Percentiles rank a stretch among this genome's conserved stretches.
Conservation (phyloP, 352 stramenopile species). For the Globisporangium cylindrosporum region DNA sequence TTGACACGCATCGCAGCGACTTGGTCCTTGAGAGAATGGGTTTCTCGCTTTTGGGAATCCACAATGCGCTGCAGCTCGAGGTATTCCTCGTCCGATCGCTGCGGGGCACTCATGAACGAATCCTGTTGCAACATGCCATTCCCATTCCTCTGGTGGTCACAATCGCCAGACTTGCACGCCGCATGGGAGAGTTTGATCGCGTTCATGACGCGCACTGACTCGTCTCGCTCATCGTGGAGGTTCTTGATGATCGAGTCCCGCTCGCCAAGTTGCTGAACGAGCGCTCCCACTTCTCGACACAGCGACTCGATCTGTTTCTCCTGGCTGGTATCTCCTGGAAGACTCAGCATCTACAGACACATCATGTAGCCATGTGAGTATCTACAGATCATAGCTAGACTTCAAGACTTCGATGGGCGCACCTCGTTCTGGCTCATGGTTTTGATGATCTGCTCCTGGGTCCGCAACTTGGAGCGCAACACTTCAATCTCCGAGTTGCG, state of each 20-base stretch:
- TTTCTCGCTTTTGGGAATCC: conserved; percentile 3
- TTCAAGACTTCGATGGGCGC: not conserved
- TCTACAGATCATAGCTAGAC: not conserved
- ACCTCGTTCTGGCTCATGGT: conserved; percentile 48
- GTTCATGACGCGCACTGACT: conserved; percentile 37
- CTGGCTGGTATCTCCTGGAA: conserved; percentile 35
- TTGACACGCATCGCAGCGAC: conserved; percentile 1
- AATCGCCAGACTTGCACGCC: conserved; percentile 8
- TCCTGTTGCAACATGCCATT: not conserved
- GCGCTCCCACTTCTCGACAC: conserved; percentile 48
- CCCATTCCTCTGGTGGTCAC: not conserved
- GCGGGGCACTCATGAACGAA: not conserved
- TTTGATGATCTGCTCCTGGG: conserved; percentile 54
- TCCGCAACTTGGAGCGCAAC: conserved; percentile 43
- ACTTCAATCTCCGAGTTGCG: conserved; percentile 46
- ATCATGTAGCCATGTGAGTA: not conserved
- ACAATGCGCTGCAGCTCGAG: conserved; percentile 15
- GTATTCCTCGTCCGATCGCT: conserved; percentile 16
- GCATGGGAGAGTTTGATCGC: conserved; percentile 38
- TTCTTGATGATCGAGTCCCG: conserved; percentile 56
- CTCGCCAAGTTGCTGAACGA: conserved; percentile 58
- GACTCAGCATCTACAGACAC: conserved; percentile 21
- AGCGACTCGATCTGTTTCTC: conserved; percentile 55
- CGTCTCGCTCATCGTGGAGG: conserved; percentile 49
- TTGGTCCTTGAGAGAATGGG: conserved; percentile 7